Conservation (phyloP, 305 asterid genomes). For the Fraxinus latifolia region DNA sequence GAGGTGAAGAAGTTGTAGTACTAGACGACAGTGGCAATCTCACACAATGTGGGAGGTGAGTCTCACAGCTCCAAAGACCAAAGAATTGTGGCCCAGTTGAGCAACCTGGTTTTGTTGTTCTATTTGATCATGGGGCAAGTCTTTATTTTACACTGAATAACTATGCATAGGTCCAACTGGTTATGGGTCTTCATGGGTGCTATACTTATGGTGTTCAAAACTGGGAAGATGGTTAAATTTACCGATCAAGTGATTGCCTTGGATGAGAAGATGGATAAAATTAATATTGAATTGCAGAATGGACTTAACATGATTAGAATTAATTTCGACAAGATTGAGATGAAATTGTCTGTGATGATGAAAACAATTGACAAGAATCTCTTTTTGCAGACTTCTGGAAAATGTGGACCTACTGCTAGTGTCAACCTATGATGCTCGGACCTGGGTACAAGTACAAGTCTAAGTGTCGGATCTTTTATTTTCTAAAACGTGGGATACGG, state of each 20-base stretch:
- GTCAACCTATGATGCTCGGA: not conserved
- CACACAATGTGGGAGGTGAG: not conserved
- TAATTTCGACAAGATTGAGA: too few species aligned
- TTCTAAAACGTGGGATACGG: not conserved
- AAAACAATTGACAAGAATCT: not conserved
- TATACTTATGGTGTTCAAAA: too few species aligned
- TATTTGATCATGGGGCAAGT: not conserved
- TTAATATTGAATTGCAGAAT: too few species aligned
- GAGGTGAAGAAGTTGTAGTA: not conserved
- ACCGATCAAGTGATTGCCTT: too few species aligned
- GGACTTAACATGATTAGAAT: too few species aligned
- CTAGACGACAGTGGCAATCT: not conserved
- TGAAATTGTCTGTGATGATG: too few species aligned
- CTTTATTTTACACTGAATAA: not conserved
- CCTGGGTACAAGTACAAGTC: not conserved
- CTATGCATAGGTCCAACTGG: not conserved
- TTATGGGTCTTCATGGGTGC: not conserved
- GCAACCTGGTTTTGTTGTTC: not conserved
- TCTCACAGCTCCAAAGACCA: not conserved
- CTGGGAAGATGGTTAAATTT: too few species aligned
- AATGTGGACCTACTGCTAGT: not conserved
- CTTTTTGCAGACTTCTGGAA: not conserved
- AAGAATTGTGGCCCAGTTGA: not conserved
- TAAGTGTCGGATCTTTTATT: not conserved
- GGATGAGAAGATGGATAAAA: too few species aligned